Percentiles rank a stretch among this genome's conserved stretches.
Evolutionary conservation across 805 yeast species (phyloP).

Genomic region (Ogataea salicorniae): DNA sequence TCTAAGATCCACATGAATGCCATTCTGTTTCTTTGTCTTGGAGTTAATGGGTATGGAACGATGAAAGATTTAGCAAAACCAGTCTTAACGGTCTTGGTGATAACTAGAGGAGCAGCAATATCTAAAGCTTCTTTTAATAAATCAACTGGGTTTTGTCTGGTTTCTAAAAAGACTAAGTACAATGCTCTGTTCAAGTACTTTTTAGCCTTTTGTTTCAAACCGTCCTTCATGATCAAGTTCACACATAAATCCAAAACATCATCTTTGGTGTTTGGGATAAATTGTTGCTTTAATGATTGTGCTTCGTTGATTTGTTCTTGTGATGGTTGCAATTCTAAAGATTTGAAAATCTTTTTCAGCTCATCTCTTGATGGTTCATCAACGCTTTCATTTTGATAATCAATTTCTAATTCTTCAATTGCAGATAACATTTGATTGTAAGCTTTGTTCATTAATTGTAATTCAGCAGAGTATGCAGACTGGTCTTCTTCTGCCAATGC

Average conservation of each 20-base stretch:
- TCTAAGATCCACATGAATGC: constrained; percentile 92
- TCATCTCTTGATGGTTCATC: constrained; percentile 16
- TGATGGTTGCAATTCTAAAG: constrained; percentile 50
- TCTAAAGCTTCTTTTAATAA: constrained; percentile 72
- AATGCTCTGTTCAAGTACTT: constrained; percentile 70
- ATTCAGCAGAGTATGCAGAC: constrained; percentile 16
- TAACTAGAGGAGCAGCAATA: constrained; percentile 77
- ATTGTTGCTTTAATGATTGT: constrained; percentile 41
- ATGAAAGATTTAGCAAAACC: constrained; percentile 80
- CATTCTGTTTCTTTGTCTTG: constrained; percentile 76
- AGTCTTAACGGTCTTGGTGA: constrained; percentile 69
- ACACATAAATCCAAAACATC: constrained; percentile 74
- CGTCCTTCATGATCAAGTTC: constrained; percentile 88
- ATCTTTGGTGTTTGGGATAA: constrained; percentile 60
- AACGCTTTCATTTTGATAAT: constrained; percentile 22
- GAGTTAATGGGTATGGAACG: constrained; percentile 78
- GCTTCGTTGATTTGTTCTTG: constrained; percentile 58
- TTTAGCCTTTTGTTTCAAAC: constrained; percentile 78
- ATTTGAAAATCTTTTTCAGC: constrained; percentile 12
- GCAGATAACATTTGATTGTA: constrained; percentile 28
- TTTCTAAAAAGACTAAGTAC: constrained; percentile 67
- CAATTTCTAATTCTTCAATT: constrained; percentile 26
- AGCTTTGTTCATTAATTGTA: constrained; percentile 20
- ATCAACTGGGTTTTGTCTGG: constrained; percentile 74
- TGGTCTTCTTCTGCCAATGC: constrained; percentile 20